Evolutionary conservation across 2,329 filamentous ascomycete genomes (phyloP).

Genomic region (Ceratocystis destructans): DNA sequence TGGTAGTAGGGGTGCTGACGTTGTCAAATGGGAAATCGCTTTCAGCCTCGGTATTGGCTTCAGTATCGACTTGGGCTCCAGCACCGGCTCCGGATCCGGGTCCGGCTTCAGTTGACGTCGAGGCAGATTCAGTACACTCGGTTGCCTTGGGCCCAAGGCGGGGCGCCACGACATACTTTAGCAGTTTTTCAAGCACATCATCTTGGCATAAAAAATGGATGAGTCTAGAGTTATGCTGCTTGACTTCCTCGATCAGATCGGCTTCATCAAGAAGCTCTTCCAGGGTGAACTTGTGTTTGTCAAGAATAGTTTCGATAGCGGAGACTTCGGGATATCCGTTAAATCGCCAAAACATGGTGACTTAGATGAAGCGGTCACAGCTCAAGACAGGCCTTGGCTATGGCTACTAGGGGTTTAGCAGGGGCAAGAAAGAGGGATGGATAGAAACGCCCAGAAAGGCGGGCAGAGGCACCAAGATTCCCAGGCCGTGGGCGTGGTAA

Average conservation of each 20-base stretch:
- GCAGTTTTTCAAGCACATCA: slow-evolving; percentile 65
- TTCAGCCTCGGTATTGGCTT: slow-evolving; percentile 22
- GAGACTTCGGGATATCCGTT: slow-evolving; percentile 97
- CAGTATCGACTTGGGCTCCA: background rate
- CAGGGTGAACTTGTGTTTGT: slow-evolving; percentile 88
- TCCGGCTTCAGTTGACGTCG: background rate
- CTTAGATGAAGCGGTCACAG: slow-evolving; percentile 22
- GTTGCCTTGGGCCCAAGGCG: slow-evolving; percentile 44
- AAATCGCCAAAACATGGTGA: slow-evolving; percentile 98
- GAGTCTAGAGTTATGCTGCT: slow-evolving; percentile 94
- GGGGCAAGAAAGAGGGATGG: background rate
- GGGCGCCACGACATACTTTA: slow-evolving; percentile 83
- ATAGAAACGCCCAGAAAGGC: background rate
- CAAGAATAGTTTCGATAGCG: slow-evolving; percentile 89
- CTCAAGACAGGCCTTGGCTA: slow-evolving; percentile 23
- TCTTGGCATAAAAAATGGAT: slow-evolving; percentile 91
- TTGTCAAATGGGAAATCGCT: slow-evolving; percentile 28
- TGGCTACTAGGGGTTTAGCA: background rate
- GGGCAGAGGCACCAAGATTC: background rate
- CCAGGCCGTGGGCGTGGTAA: background rate
- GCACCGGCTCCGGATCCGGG: slow-evolving; percentile 26
- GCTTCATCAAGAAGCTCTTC: slow-evolving; percentile 94
- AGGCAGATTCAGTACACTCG: slow-evolving; percentile 33
- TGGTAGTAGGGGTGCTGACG: background rate
- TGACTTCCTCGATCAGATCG: slow-evolving; percentile 92